Percentiles rank a stretch among this genome's conserved stretches.
phyloP scores from a whole-genome alignment of 352 stramenopile genomes.

The Globisporangium paroecandrum region DNA sequence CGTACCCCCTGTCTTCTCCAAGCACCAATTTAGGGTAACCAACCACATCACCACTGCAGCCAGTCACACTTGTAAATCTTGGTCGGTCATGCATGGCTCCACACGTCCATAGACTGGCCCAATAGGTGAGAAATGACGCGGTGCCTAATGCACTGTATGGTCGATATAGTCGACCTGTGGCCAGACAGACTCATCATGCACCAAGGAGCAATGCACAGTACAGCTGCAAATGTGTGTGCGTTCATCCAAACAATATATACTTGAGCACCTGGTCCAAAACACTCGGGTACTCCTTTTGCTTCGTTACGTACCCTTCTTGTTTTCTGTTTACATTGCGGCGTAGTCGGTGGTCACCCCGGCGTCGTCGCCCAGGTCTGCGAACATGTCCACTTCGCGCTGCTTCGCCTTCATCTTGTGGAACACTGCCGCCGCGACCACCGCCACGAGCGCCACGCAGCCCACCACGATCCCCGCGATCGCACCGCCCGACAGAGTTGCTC shows the following conservation, averaged over 20 bases:
- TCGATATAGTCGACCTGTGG: no score
- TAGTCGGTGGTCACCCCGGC: slow-evolving; percentile 13
- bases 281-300: neutral
- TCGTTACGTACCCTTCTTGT: neutral
- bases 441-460: slow-evolving; percentile 8
- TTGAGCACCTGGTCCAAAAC: neutral
- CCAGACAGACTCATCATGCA: no score
- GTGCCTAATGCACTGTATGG: no score
- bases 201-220: neutral
- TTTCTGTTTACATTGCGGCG: slow-evolving; percentile 12
- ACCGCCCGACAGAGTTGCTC: neutral
- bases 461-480: slow-evolving; percentile 9
- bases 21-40: neutral
- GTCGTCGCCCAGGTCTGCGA: slow-evolving; percentile 14
- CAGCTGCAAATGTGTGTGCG: no score
- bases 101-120: no score
- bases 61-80: no score
- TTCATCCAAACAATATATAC: neutral
- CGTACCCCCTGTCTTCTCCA: neutral
- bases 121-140: no score
- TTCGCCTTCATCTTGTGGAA: slow-evolving; percentile 15
- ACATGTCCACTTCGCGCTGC: slow-evolving; percentile 19
- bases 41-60: no score
- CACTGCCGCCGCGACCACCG: slow-evolving; percentile 6
- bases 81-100: no score